phyloP scores from a whole-genome alignment of 345 rosid species.

The Triadica sebifera region DNA sequence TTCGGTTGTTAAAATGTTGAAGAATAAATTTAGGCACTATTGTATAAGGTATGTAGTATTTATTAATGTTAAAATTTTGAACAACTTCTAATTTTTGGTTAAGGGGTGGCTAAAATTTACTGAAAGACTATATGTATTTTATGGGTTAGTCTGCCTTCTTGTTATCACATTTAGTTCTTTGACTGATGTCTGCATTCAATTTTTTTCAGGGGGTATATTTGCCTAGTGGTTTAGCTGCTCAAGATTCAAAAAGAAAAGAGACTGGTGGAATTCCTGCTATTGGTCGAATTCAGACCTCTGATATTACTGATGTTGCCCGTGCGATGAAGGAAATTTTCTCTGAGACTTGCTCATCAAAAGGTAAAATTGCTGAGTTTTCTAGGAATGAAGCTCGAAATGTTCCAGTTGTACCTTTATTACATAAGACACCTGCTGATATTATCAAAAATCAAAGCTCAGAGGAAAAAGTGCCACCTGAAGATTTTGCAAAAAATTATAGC shows the following conservation, averaged over 20 bases:
- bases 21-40: background rate
- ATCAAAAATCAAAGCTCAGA: constrained; percentile 29
- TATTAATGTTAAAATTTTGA: no score
- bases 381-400: constrained; percentile 35
- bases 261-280: constrained; percentile 41
- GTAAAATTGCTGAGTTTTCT: constrained; percentile 39
- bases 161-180: background rate
- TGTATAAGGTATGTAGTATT: no score
- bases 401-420: constrained; percentile 24
- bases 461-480: constrained; percentile 8
- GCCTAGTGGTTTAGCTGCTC: constrained; percentile 25
- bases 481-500: no score
- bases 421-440: constrained; percentile 28
- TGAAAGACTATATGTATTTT: background rate
- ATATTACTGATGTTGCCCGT: constrained; percentile 57
- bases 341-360: constrained; percentile 49
- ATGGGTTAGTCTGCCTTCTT: background rate
- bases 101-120: background rate
- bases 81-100: background rate
- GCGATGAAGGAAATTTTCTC: constrained; percentile 64
- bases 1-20: no score
- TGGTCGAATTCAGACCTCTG: constrained; percentile 46
- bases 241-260: constrained; percentile 35
- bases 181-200: background rate
- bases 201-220: constrained; percentile 11